Evolutionary conservation across 257 asterid genomes (phyloP), one percentile per base, ranked within the genome.

Genomic region (Plectranthus barbatus): DNA sequence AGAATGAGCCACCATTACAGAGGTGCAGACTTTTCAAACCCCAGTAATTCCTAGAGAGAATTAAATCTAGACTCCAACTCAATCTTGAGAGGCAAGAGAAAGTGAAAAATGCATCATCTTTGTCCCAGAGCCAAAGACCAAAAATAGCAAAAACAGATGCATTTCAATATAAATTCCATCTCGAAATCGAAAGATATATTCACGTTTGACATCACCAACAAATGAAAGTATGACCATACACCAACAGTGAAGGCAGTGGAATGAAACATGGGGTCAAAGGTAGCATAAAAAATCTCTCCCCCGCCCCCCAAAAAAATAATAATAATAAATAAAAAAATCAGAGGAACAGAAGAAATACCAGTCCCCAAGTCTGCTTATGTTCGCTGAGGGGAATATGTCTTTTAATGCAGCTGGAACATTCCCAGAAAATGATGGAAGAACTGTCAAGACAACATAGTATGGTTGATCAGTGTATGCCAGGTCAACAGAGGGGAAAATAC

Each of bases 391-490:
- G 26, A 83, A 89, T 42, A 72, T 85, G 68, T 76, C 78, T 79
- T 87, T 86, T 37, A 92, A 41, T 39, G 91, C 93, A 64, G 95
- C 96, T 45, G 99, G 99, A 77, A 92, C 95, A 85, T 86, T 92
- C 74, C 99, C 99, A 74, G 99, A 92, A 75, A 92, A 92, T 48
- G 99, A 89, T 61, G 97, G 99, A 62, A 92, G 99, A 69, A 92
- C 99, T 92, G 72, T 52, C 29, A 67, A 9, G 24, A 70, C 42
- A 47, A 72, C 62, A 50, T 10, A 55, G 37, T 46, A 74, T 40
- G 31, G 29, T 72, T 62, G 48, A 57, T 72, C 41, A 76, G 76
- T 33, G 39, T 13, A 60, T 3, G 37, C n/a, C 19, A 26, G n/a
- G n/a, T n/a, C n/a, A n/a, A n/a, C n/a, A n/a, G 48, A 18, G 24